Conservation (phyloP, 495 filamentous ascomycete species). For the Tuber melanosporum region DNA sequence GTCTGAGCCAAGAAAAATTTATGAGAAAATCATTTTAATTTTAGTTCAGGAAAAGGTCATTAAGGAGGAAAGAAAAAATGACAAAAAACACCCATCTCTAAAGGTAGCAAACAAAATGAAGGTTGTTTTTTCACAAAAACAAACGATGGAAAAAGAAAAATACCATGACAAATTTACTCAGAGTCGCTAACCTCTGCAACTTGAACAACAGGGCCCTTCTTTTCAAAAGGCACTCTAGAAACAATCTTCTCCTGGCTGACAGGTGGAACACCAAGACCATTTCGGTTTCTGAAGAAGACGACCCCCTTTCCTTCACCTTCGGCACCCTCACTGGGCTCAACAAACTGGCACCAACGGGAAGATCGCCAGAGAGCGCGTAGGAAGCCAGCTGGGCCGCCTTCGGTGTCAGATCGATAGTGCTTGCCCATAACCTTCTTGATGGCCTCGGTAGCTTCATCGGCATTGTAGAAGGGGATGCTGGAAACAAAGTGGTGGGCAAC, state of each 20-base stretch:
- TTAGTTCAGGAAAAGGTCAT: not conserved
- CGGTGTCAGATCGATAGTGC: conserved; percentile 66
- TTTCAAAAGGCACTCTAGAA: not conserved
- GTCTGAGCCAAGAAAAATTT: not conserved
- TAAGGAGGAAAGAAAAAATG: not conserved
- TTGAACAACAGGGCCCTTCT: conserved; percentile 21
- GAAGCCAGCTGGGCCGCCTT: conserved; percentile 59
- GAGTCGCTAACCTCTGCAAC: conserved; percentile 28
- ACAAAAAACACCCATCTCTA: conserved; percentile 2
- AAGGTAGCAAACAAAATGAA: not conserved
- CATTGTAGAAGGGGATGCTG: conserved; percentile 84
- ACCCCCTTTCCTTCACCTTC: conserved; percentile 59
- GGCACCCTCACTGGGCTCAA: conserved; percentile 61
- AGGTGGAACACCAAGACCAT: conserved; percentile 63
- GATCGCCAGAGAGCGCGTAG: conserved; percentile 58
- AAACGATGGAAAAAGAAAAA: conserved; percentile 7
- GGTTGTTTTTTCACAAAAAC: conserved; percentile 3
- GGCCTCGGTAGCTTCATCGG: conserved; percentile 77
- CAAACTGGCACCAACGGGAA: conserved; percentile 69
- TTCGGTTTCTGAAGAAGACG: conserved; percentile 69
- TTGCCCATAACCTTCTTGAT: conserved; percentile 76
- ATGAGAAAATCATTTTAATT: not conserved
- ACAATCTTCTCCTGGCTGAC: conserved; percentile 18
- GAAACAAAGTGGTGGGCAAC: conserved; percentile 83
- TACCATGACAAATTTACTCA: conserved; percentile 18